These are phyloP conservation scores for Schizochytrium sp. DNA, from an alignment of 108 stramenopile genomes.

Conservation along the genomic window DNA sequence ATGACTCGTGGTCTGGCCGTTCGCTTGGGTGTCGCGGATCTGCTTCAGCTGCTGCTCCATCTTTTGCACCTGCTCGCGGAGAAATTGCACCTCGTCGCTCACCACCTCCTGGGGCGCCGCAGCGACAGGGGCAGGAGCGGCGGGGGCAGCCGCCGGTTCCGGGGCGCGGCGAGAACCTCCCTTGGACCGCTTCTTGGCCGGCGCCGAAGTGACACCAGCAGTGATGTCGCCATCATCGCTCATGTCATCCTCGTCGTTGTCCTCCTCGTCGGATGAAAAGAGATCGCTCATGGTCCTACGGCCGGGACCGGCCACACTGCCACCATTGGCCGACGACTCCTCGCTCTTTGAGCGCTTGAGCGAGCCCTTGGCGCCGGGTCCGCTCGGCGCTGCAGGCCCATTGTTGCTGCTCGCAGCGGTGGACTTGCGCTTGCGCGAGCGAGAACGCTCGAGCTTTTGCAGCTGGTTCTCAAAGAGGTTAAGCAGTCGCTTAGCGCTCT, in stretches of 20 bases:
- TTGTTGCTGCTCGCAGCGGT: too few relatives aligned
- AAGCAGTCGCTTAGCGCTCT: slow-evolving; percentile 54
- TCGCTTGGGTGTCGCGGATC: background rate
- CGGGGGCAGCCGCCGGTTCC: background rate
- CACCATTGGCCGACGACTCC: background rate
- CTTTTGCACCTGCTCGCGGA: background rate
- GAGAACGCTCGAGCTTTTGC: background rate
- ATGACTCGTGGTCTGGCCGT: background rate
- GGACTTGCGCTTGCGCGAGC: background rate
- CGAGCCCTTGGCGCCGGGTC: background rate
- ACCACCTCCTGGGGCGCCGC: background rate
- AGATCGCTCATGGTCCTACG: slow-evolving; percentile 6
- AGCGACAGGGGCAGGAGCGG: background rate
- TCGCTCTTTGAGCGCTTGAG: background rate
- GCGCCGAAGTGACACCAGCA: background rate
- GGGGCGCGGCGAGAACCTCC: background rate
- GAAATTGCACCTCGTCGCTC: background rate
- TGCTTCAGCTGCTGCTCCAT: background rate
- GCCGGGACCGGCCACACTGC: background rate
- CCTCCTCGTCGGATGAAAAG: background rate
- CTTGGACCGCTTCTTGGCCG: background rate
- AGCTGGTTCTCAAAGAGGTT: background rate
- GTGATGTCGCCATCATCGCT: background rate
- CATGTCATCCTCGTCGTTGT: background rate
- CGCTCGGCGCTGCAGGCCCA: background rate